These are phyloP conservation scores for Fusarium keratoplasticum DNA, from an alignment of 2,329 filamentous ascomycete genomes.

Conservation along the genomic window DNA sequence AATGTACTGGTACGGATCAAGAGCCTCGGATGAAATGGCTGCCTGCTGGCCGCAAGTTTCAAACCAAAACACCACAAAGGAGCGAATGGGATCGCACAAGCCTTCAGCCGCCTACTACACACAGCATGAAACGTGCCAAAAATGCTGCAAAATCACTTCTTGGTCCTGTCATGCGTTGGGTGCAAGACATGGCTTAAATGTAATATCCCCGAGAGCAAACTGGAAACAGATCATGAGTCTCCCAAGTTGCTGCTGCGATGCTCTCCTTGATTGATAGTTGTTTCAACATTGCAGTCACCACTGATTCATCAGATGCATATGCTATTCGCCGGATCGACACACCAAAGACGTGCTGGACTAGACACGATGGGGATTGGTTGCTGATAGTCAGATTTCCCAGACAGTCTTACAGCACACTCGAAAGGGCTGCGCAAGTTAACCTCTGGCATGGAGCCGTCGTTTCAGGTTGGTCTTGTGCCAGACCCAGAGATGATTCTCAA, in stretches of 20 bases:
- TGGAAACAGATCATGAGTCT: not conserved
- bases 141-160: not conserved
- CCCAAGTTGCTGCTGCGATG: not conserved
- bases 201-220: not conserved
- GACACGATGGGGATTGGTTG: not conserved
- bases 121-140: not conserved
- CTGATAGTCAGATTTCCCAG: not conserved
- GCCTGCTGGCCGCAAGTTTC: not conserved
- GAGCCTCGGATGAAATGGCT: not conserved
- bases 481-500: not conserved
- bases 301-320: not conserved
- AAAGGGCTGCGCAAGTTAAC: not conserved
- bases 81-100: not conserved
- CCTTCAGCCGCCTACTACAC: not conserved
- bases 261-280: not conserved
- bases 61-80: not conserved
- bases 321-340: not conserved
- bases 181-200: not conserved
- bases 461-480: not conserved
- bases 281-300: not conserved
- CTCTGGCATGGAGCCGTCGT: not conserved
- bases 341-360: not conserved
- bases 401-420: not conserved
- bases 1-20: not conserved
- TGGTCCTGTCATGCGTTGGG: not conserved